phyloP scores from a whole-genome alignment of 208 protist species.

The Wallacemonas rigidus region DNA sequence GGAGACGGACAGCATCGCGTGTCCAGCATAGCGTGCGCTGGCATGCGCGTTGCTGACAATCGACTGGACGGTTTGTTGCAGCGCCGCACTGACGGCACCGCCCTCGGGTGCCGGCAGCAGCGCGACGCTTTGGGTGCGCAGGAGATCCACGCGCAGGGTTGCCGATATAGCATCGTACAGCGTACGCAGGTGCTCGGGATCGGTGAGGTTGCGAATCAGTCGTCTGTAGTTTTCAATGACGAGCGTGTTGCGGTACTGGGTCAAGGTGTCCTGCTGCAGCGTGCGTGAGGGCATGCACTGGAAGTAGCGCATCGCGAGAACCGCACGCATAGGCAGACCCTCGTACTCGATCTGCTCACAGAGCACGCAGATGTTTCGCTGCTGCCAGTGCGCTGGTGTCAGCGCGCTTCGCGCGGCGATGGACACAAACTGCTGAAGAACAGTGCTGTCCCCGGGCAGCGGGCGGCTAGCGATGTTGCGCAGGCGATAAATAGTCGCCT shows the following conservation, averaged over 20 bases:
- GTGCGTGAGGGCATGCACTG: conserved; percentile 22
- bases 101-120: background rate
- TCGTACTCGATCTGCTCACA: conserved; percentile 70
- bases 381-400: conserved; percentile 71
- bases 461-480: conserved; percentile 72
- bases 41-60: background rate
- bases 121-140: conserved; percentile 18
- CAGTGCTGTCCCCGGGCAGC: conserved; percentile 52
- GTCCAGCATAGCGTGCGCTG: background rate
- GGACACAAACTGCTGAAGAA: conserved; percentile 71
- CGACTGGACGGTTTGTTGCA: background rate
- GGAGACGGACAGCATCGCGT: conserved; percentile 30
- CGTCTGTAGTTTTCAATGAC: conserved; percentile 67
- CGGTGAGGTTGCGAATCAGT: conserved; percentile 50
- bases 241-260: conserved; percentile 52
- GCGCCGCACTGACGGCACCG: background rate
- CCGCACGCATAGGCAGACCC: conserved; percentile 68
- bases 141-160: conserved; percentile 40
- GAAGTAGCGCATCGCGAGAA: conserved; percentile 59
- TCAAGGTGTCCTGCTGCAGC: conserved; percentile 22
- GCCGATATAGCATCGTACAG: conserved; percentile 54
- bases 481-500: conserved; percentile 60
- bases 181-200: conserved; percentile 34
- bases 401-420: conserved; percentile 77
- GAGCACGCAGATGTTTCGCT: conserved; percentile 71